Base-by-base conservation (phyloP, 768 basidiomycete species). In the Peribolospora kevripleyi region DNA sequence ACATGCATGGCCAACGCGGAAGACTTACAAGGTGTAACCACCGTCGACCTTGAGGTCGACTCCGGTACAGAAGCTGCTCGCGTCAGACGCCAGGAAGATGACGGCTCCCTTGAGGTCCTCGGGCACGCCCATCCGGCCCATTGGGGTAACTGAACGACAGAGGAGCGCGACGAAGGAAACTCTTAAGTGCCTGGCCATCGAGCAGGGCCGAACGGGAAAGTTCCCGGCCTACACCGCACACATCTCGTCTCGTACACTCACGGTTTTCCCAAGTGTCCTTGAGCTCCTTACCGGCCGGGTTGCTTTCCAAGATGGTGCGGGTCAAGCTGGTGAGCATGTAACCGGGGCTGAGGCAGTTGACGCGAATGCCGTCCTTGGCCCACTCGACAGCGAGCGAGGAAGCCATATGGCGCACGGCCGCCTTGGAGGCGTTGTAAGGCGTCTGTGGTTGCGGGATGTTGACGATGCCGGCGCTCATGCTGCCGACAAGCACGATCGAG, bases 361-460 rank as follows among this genome's bases (percentile, higher is more conserved):
- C 87, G 53, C 87, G 77, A 57, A 90, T 79, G 50, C 79, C 79
- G 60, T 80, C 77, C 66, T 80, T 82, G 0, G 91, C 91, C 88
- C 90, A 95, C 70, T 97, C 91, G 37, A 95, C 86, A 1, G 82
- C 90, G 42, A 95, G 73, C 61, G 81, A 84, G 2, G 83, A 72
- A 9, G 86, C 86, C 84, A 95, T 84, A 64, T 95, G 90, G 61
- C 82, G 81, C 42, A 95, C 88, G 50, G 88, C 84, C 42, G 85
- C 85, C 71, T 90, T 95, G 14, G 87, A 90, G 7, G 84, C 83
- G 68, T 95, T 97, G 68, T 97, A 97, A 0, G 90, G 87, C 4
- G 84, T 83, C 73, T 97, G 91, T 46, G 76, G 76, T 76, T 86
- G 88, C 14, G 51, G 56, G 41, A 58, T 46, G 50, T 57, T 55